A percentile compares a stretch with the other conserved stretches of the same genome.
Evolutionary conservation across 176 grass and related monocot genomes (phyloP).

Genomic region (Puccinellia tenuiflora): DNA sequence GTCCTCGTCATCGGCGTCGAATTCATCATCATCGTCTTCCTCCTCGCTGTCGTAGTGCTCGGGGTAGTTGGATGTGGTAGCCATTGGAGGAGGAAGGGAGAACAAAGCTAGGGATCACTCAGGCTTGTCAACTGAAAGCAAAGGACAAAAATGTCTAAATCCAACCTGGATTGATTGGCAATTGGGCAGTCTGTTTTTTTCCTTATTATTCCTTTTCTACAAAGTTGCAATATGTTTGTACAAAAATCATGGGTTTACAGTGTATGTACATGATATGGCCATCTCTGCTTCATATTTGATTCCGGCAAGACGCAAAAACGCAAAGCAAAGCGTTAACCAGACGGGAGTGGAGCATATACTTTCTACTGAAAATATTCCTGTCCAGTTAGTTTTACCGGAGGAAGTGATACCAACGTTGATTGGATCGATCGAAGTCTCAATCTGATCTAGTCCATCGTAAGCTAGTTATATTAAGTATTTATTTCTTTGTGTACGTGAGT

Average conservation of each 20-base stretch:
- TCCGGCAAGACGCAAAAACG: too few relatives aligned
- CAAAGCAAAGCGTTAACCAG: too few relatives aligned
- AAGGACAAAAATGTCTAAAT: neutral
- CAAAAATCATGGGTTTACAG: neutral
- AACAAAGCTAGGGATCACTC: neutral
- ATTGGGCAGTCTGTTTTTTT: neutral
- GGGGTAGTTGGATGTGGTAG: constrained; percentile 2
- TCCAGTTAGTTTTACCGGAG: too few relatives aligned
- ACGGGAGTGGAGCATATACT: too few relatives aligned
- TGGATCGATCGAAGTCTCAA: too few relatives aligned
- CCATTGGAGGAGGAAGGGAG: constrained; percentile 5
- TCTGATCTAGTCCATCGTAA: too few relatives aligned
- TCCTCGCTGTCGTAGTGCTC: neutral
- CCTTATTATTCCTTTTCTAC: neutral
- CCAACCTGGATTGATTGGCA: neutral
- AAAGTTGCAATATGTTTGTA: neutral
- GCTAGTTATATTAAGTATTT: too few relatives aligned
- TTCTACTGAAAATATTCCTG: too few relatives aligned
- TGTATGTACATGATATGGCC: too few relatives aligned
- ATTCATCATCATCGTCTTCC: constrained; percentile 1
- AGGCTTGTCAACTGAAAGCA: neutral
- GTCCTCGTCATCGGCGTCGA: constrained; percentile 28
- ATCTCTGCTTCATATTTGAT: too few relatives aligned
- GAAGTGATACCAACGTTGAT: too few relatives aligned
- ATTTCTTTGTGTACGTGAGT: too few relatives aligned